Percentiles rank a stretch among this genome's conserved stretches.
Evolutionary conservation across 2,329 filamentous ascomycete genomes (phyloP).

Genomic region (Phyllosticta citrichinensis): DNA sequence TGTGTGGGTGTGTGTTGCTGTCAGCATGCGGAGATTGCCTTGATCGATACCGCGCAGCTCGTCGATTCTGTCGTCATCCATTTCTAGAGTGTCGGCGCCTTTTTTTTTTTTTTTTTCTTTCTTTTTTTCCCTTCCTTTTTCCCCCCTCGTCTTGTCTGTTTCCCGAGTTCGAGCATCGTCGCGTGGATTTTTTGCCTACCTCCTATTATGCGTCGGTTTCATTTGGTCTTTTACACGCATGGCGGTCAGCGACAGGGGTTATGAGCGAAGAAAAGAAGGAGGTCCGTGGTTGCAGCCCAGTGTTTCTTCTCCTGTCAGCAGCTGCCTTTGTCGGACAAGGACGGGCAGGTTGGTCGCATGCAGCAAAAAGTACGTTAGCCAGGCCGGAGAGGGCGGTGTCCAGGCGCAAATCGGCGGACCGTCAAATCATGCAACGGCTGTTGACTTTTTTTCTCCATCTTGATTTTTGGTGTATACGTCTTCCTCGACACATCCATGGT

Average conservation of each 20-base stretch:
- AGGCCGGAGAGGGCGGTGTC: neutral
- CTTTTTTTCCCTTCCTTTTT: too few species aligned
- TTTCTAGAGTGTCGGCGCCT: neutral
- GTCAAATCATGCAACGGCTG: neutral
- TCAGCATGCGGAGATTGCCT: neutral
- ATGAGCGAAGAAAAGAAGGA: neutral
- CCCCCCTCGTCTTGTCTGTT: neutral
- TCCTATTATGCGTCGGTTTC: neutral
- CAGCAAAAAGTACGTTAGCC: neutral
- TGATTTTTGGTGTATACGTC: too few species aligned
- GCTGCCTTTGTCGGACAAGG: conserved; percentile 10
- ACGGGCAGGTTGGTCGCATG: conserved; percentile 1
- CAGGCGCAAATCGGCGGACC: conserved; percentile 4
- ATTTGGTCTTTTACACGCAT: neutral
- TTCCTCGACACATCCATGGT: too few species aligned
- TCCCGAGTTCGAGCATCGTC: conserved; percentile 7
- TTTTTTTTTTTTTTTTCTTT: neutral
- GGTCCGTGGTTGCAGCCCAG: neutral
- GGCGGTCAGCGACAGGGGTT: conserved; percentile 5
- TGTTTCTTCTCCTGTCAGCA: neutral
- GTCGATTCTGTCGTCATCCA: neutral
- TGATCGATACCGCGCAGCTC: neutral
- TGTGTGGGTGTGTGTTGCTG: neutral
- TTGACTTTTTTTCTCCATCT: neutral
- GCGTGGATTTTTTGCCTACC: conserved; percentile 2